Evolutionary conservation across 106 monocot species (phyloP).

Genomic region (Platanthera guangdongensis): DNA sequence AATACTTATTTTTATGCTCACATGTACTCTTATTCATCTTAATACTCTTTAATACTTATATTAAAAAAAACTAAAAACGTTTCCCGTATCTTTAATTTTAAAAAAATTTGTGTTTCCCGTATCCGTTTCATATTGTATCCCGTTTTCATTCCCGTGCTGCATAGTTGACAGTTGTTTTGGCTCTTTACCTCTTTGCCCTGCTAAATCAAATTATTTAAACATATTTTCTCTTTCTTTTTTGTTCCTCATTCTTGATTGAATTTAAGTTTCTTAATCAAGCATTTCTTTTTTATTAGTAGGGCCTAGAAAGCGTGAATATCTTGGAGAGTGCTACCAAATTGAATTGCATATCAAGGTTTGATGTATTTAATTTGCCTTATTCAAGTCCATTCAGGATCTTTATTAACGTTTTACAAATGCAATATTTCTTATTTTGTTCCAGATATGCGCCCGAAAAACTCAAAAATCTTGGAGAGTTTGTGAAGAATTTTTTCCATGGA

Average conservation of each 20-base stretch:
- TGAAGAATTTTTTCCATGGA: constrained; percentile 39
- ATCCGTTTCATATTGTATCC: no score
- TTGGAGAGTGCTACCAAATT: neutral
- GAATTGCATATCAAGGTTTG: constrained; percentile 6
- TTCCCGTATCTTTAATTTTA: no score
- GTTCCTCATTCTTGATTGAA: neutral
- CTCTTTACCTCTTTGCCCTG: neutral
- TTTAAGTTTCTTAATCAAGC: neutral
- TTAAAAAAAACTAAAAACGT: no score
- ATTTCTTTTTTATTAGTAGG: neutral
- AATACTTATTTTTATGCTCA: no score
- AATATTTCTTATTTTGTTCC: constrained; percentile 1
- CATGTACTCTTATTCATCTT: no score
- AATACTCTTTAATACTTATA: no score
- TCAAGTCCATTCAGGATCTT: neutral
- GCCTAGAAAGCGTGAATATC: neutral
- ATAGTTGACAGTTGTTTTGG: neutral
- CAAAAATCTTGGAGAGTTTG: constrained; percentile 53
- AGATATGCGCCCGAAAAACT: constrained; percentile 48
- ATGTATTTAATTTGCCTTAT: neutral
- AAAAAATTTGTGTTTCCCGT: no score
- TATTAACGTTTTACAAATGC: neutral
- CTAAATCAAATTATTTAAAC: neutral
- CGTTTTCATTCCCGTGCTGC: no score
- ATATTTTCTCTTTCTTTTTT: neutral